phyloP scores from a whole-genome alignment of 2,329 filamentous ascomycete genomes.

The Ciborinia camelliae region DNA sequence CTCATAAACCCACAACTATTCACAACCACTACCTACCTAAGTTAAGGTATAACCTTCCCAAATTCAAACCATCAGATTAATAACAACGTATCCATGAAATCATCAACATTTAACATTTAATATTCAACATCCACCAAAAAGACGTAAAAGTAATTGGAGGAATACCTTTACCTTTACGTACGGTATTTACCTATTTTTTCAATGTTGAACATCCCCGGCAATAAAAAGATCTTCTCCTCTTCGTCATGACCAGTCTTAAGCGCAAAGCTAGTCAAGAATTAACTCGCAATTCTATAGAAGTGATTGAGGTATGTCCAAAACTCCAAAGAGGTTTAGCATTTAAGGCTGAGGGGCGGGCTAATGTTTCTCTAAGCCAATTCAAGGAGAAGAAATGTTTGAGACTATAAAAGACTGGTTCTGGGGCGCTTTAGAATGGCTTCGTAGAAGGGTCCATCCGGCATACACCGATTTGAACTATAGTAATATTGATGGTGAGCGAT shows the following conservation, averaged over 20 bases:
- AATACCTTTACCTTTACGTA: not conserved
- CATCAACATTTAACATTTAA: not conserved
- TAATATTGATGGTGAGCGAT: conserved; percentile 16
- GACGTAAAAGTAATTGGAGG: not conserved
- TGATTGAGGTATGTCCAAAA: conserved; percentile 22
- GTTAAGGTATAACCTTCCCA: no score
- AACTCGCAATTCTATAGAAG: conserved; percentile 22
- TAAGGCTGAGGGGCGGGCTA: no score
- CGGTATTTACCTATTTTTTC: no score
- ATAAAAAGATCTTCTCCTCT: not conserved
- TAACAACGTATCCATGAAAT: not conserved
- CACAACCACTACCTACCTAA: not conserved
- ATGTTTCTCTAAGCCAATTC: not conserved
- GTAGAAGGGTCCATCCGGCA: not conserved
- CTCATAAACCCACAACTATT: conserved; percentile 2
- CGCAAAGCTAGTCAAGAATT: conserved; percentile 31
- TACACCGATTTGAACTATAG: conserved; percentile 20
- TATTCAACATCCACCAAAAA: not conserved
- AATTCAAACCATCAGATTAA: not conserved
- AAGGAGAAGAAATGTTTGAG: conserved; percentile 14
- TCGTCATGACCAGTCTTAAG: conserved; percentile 25
- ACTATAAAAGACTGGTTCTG: conserved; percentile 7
- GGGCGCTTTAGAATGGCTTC: not conserved
- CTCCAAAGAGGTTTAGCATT: not conserved
- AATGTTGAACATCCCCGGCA: conserved; percentile 10